These are phyloP conservation scores for Apophysomyces variabilis DNA, from an alignment of 371 early-diverging fungal genomes.

Conservation along the genomic window DNA sequence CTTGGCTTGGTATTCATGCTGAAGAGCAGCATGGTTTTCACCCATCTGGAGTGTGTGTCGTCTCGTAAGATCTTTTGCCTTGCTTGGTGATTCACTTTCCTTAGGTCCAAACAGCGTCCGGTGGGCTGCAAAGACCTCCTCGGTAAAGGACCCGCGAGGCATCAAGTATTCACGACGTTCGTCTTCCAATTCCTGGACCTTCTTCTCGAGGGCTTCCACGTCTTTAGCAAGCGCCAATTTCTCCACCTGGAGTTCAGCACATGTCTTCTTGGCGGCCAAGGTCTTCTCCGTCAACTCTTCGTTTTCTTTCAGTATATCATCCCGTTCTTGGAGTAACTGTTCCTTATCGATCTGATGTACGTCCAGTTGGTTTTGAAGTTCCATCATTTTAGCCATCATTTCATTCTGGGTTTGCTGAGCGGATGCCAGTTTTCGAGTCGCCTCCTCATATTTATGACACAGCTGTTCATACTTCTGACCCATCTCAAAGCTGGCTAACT, in stretches of 20 bases:
- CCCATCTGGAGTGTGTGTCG: conserved; percentile 20
- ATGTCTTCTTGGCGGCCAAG: conserved; percentile 38
- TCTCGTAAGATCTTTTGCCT: conserved; percentile 8
- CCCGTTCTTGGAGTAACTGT: conserved; percentile 35
- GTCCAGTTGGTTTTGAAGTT: conserved; percentile 30
- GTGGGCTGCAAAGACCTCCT: conserved; percentile 53
- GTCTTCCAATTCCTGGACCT: conserved; percentile 39
- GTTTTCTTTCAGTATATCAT: conserved; percentile 27
- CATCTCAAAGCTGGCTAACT: conserved; percentile 49
- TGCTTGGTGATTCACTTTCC: conserved; percentile 9
- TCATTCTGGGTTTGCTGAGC: conserved; percentile 32
- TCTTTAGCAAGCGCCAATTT: conserved; percentile 38
- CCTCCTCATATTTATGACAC: conserved; percentile 44
- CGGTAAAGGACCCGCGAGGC: conserved; percentile 49
- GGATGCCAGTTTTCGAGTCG: conserved; percentile 25
- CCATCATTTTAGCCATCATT: conserved; percentile 32
- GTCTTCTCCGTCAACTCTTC: conserved; percentile 29
- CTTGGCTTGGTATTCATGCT: conserved; percentile 40
- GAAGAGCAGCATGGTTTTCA: background rate
- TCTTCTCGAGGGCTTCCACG: conserved; percentile 25
- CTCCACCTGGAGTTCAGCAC: conserved; percentile 44
- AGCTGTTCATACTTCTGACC: conserved; percentile 43
- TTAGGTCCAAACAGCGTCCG: conserved; percentile 36
- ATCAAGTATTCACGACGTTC: conserved; percentile 48
- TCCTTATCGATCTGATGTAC: conserved; percentile 35